Evolutionary conservation across 306 rosid species (phyloP).

Genomic region (Geum urbanum): DNA sequence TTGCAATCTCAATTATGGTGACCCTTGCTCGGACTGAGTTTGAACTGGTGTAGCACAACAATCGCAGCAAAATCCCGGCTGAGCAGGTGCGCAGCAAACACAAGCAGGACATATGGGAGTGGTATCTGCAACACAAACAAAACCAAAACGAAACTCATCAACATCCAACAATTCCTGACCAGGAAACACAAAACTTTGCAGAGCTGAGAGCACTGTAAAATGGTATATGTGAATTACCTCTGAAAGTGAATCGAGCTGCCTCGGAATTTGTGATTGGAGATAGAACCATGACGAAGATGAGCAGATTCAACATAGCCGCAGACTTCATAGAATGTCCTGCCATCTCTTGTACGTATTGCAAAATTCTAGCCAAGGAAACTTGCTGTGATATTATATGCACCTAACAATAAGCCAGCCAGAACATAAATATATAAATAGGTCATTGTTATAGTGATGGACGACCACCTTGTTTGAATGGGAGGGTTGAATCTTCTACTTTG

Average conservation of each 20-base stretch:
- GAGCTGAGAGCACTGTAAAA: too few relatives aligned
- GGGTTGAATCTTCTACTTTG: not conserved
- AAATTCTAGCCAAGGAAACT: not conserved
- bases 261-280: constrained; percentile 27
- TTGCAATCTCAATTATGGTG: constrained; percentile 22
- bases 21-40: constrained; percentile 15
- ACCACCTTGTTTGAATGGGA: not conserved
- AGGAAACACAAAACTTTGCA: not conserved
- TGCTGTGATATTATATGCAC: not conserved
- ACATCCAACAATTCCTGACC: not conserved
- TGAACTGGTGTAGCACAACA: constrained; percentile 43
- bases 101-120: constrained; percentile 42
- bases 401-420: not conserved
- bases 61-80: constrained; percentile 40
- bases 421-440: not conserved
- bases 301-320: constrained; percentile 20
- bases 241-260: constrained; percentile 21
- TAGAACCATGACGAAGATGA: constrained; percentile 32
- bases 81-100: constrained; percentile 41
- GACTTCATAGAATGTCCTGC: constrained; percentile 22
- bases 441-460: not conserved
- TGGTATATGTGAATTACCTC: constrained; percentile 3
- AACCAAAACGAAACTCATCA: not conserved
- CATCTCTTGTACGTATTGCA: constrained; percentile 8
- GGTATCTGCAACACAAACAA: constrained; percentile 12